Conservation (phyloP, 2,329 filamentous ascomycete species). For the Ceratocystis harringtonii region DNA sequence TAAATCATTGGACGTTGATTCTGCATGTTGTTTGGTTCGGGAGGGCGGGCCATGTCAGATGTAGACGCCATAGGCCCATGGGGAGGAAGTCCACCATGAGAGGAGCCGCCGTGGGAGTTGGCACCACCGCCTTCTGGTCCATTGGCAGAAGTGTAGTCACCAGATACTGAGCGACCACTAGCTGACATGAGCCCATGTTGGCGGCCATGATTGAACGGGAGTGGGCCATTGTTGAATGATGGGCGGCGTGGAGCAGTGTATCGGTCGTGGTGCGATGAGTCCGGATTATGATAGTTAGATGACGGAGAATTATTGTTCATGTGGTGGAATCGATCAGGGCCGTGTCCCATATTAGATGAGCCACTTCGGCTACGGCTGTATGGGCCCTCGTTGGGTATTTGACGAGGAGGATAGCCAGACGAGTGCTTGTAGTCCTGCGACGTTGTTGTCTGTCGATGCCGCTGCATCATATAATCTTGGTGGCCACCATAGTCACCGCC, state of each 20-base stretch:
- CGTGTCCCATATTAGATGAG: slow-evolving; percentile 12
- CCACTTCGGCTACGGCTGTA: slow-evolving; percentile 13
- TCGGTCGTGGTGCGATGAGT: slow-evolving; percentile 4
- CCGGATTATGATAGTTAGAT: not conserved
- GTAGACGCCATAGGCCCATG: not conserved
- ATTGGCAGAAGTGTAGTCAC: not conserved
- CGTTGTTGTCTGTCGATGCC: slow-evolving; percentile 12
- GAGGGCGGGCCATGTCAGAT: not conserved
- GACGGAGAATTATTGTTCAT: slow-evolving; percentile 2
- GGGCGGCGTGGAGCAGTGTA: slow-evolving; percentile 11
- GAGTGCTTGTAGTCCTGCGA: slow-evolving; percentile 13
- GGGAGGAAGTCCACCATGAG: not conserved
- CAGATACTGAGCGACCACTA: not conserved
- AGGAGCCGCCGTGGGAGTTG: too few relatives aligned
- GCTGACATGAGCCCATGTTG: not conserved
- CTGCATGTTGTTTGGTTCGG: not conserved
- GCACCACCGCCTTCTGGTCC: not conserved
- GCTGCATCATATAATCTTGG: slow-evolving; percentile 1
- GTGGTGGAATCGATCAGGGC: slow-evolving; percentile 8
- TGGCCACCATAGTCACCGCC: slow-evolving; percentile 8
- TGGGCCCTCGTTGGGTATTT: slow-evolving; percentile 7
- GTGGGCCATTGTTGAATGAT: slow-evolving; percentile 15
- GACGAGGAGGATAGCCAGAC: slow-evolving; percentile 14
- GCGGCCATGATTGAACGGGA: slow-evolving; percentile 5
- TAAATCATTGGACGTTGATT: not conserved